phyloP scores from a whole-genome alignment of 306 rosid species.

The Myrica gale region DNA sequence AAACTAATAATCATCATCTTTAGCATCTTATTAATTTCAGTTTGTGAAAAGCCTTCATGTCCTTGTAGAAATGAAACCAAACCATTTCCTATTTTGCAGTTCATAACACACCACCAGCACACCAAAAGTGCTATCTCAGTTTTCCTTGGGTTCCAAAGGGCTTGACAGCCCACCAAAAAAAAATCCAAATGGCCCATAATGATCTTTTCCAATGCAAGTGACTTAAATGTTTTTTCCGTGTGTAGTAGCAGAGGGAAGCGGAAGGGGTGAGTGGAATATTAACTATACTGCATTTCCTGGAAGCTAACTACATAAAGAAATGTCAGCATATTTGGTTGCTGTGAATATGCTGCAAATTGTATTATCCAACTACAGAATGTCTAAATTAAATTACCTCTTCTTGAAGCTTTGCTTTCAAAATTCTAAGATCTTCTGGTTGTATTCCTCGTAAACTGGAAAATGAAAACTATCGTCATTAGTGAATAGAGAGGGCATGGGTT shows the following conservation, averaged over 20 bases:
- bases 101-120: not conserved
- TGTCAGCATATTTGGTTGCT: not conserved
- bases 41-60: slow-evolving; percentile 13
- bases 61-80: not conserved
- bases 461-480: slow-evolving; percentile 18
- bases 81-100: not conserved
- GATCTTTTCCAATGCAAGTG: not conserved
- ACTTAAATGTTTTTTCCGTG: not conserved
- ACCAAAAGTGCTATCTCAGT: not conserved
- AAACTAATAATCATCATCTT: slow-evolving; percentile 18
- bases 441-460: slow-evolving; percentile 74
- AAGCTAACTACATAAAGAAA: not conserved
- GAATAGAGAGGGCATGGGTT: slow-evolving; percentile 23
- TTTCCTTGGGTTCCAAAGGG: not conserved
- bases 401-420: slow-evolving; percentile 75
- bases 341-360: not conserved
- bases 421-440: slow-evolving; percentile 59
- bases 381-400: slow-evolving; percentile 63
- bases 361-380: not conserved
- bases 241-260: not conserved
- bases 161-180: not conserved
- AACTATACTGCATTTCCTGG: not conserved
- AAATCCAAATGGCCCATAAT: not conserved
- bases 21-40: slow-evolving; percentile 13
- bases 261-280: not conserved